A percentile compares a stretch with the other conserved stretches of the same genome.
Conservation (phyloP, 768 basidiomycete genomes). For the Psilocybe sp. region DNA sequence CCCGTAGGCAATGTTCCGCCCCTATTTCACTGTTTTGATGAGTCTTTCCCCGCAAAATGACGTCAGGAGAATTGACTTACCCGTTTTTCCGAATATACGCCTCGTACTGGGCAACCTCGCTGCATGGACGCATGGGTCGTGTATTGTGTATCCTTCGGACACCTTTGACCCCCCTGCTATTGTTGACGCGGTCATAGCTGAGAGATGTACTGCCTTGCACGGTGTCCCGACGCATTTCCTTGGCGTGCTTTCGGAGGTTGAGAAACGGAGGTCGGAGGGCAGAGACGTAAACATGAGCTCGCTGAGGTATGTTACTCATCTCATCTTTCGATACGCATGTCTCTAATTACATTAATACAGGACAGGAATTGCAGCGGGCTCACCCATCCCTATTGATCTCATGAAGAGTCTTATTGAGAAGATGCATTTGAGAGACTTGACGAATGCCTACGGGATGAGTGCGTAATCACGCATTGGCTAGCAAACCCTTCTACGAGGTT, state of each 20-base stretch:
- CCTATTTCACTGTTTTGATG: slow-evolving; percentile 87
- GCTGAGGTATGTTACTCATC: slow-evolving; percentile 46
- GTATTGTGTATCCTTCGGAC: slow-evolving; percentile 73
- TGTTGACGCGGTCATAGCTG: slow-evolving; percentile 65
- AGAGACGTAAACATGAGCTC: slow-evolving; percentile 43
- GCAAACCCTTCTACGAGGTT: neutral
- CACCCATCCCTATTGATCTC: slow-evolving; percentile 73
- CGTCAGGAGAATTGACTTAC: slow-evolving; percentile 5
- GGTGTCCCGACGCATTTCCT: slow-evolving; percentile 87
- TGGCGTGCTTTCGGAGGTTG: slow-evolving; percentile 67
- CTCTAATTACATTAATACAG: slow-evolving; percentile 28
- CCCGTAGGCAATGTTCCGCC: slow-evolving; percentile 75
- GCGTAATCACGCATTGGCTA: slow-evolving; percentile 22
- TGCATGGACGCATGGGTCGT: slow-evolving; percentile 71
- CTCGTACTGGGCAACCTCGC: slow-evolving; percentile 81
- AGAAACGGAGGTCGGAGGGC: slow-evolving; percentile 45
- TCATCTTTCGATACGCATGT: neutral
- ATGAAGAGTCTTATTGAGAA: slow-evolving; percentile 71
- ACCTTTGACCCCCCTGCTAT: slow-evolving; percentile 62
- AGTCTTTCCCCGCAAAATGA: slow-evolving; percentile 37
- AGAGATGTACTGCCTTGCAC: slow-evolving; percentile 76
- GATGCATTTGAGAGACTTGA: slow-evolving; percentile 67
- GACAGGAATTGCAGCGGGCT: slow-evolving; percentile 82
- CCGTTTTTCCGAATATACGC: slow-evolving; percentile 38
- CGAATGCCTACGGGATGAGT: slow-evolving; percentile 89